Base-by-base conservation (phyloP, 2,329 filamentous ascomycete species). In the Cytospora piceae region DNA sequence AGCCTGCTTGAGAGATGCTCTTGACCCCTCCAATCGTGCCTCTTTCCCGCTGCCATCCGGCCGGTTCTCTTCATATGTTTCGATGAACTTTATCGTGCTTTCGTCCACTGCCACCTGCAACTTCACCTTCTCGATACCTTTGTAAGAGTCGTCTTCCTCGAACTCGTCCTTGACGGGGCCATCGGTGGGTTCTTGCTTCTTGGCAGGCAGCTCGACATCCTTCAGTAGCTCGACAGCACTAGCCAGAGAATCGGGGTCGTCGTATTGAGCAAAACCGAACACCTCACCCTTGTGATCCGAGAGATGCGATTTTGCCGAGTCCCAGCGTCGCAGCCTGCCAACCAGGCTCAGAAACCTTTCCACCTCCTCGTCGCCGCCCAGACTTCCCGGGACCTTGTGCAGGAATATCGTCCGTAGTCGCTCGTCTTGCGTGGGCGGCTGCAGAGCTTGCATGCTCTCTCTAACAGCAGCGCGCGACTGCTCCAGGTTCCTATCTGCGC, bases 221-320 rank as follows among this genome's bases (percentile, higher is more conserved):
- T 88, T 88, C 72, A 97, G 86, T 64, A 97, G 86, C 76, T 96
- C 93, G 63, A 94, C 88, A 53, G 94, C 95, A 54, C 90, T 90
- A 75, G 90, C 88, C 71, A 99, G 83, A 70, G 93, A 94, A 77
- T 97, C 92, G 29, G 90, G 88, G 76, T 98, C 94, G 69, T 97
- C 94, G 77, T 91, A 99, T 77, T 97, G 91, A 67, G 94, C 95
- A 78, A 99, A 98, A 17, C 94, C 95, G 81, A 98, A 98, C 69
- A 89, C 90, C 77, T 90, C 89, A 64, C 89, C 88, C 78, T 94
- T 95, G 70, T 91, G 87, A 70, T 93, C 89, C n/a, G 81, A 75
- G 20, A 81, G 73, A 39, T 82, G 78, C 20, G 82, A 83, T 58
- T 86, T 87, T 39, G 88, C 90, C 67, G 92, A 83, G 69, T 94